Evolutionary conservation across 371 early-diverging fungal genomes (phyloP), one percentile per base, ranked within the genome.

Genomic region (Mortierella sp.): DNA sequence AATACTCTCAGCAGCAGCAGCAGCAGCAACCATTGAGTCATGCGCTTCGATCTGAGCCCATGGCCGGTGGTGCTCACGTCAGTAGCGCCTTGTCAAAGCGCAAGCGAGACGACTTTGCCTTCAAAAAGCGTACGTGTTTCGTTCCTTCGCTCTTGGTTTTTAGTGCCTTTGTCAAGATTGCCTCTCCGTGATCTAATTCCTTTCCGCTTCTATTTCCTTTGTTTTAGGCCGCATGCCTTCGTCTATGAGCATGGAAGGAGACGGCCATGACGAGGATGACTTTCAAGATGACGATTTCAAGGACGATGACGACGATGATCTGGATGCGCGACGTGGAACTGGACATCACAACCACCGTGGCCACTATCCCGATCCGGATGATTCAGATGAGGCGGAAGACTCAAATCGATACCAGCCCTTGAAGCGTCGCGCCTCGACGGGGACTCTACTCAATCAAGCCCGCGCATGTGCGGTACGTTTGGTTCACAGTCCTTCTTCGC

Each of bases 401-500:
- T 70, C 85, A 38, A 84, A 79, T 48, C 72, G 77, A 1, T 81
- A 79, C 55, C 85, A 84, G 35, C 79, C 81, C 3, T 63, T 84
- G 48, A 84, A 84, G 54, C 85, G 85, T 29, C 76, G 85, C 7
- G 85, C 85, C 18, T 84, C 85, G 2, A 84, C 85, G 0, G 85
- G 85, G 7, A 84, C 85, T 12, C 70, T 84, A 4, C 48, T 84
- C 18, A 79, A 60, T 41, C 85, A 84, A 60, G 81, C 76, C 4
- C 78, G 76, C 11, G 85, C 76, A 35, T 70, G 72, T 43, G 76
- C 71, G 2, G 85, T 81, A 84, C 54, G 76, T 35, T 6, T 5
- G 35, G 1, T 21, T n/a, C 14, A 32, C 46, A 24, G 0, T 3
- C 46, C 48, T 14, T 11, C 48, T 24, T 54, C 7, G 7, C 21